These are phyloP conservation scores for Epichloe gansuensis DNA, from an alignment of 2,329 filamentous ascomycete species.

Conservation along the genomic window DNA sequence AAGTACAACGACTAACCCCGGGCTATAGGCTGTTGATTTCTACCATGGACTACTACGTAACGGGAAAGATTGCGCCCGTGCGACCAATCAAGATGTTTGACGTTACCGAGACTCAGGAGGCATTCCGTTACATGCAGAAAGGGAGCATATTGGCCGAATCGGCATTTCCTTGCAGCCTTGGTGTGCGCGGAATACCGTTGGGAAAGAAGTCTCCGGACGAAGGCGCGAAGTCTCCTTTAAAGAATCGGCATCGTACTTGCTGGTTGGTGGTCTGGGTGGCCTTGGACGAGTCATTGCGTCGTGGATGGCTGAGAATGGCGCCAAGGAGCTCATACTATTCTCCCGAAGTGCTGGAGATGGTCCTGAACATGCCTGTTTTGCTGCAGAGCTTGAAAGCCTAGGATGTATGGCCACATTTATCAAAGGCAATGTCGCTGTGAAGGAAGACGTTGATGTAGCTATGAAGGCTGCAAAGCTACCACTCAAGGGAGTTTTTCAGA, in stretches of 20 bases:
- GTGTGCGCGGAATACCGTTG: background rate
- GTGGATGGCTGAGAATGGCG: conserved; percentile 13
- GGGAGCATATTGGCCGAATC: background rate
- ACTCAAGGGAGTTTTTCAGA: conserved; percentile 23
- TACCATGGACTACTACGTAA: background rate
- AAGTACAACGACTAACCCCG: too few species aligned
- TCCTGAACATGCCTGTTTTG: conserved; percentile 2
- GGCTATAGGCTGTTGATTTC: background rate
- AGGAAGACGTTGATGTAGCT: conserved; percentile 5
- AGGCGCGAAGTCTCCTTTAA: conserved; percentile 1
- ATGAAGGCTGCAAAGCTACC: conserved; percentile 7
- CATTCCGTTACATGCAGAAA: background rate
- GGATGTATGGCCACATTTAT: conserved; percentile 12
- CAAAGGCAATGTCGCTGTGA: conserved; percentile 4
- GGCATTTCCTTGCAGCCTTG: background rate
- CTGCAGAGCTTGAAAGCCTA: conserved; percentile 10
- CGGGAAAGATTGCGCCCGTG: background rate
- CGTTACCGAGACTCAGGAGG: background rate
- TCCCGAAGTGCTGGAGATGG: conserved; percentile 7
- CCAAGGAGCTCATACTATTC: conserved; percentile 15
- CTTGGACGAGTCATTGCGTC: conserved; percentile 9
- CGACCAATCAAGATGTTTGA: background rate
- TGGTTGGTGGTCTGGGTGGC: conserved; percentile 13
- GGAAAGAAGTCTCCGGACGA: too few species aligned
- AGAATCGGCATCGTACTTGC: conserved; percentile 8